These are phyloP conservation scores for Ceratonia siliqua DNA, from an alignment of 306 rosid species.

Conservation along the genomic window DNA sequence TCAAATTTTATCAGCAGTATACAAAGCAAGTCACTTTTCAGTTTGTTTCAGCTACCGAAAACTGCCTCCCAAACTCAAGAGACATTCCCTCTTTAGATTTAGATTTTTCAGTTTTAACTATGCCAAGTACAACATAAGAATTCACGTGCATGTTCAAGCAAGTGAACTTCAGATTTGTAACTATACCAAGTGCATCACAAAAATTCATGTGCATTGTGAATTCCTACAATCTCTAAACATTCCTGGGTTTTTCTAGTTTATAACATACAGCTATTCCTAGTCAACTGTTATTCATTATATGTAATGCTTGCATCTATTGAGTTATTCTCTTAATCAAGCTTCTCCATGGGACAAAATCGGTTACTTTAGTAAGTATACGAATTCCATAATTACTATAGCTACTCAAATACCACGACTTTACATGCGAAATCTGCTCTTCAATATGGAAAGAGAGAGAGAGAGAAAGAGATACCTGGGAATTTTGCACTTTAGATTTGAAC, in stretches of 20 bases:
- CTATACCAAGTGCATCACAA: background rate
- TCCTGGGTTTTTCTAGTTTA: background rate
- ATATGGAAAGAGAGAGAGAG: background rate
- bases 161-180: background rate
- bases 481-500: constrained; percentile 56
- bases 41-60: background rate
- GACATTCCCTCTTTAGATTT: background rate
- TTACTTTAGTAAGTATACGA: background rate
- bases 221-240: background rate
- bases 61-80: background rate
- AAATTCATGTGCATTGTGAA: background rate
- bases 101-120: background rate
- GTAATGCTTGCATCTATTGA: background rate
- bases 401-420: background rate
- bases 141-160: background rate
- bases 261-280: background rate
- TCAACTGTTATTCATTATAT: background rate
- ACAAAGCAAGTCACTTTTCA: background rate
- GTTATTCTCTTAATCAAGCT: background rate
- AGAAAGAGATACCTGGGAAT: constrained; percentile 54
- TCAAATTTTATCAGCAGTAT: background rate
- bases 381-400: background rate
- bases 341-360: background rate
- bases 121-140: background rate
- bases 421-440: background rate